Conservation (phyloP, 179 eudicot species). For the Vitellaria paradoxa region DNA sequence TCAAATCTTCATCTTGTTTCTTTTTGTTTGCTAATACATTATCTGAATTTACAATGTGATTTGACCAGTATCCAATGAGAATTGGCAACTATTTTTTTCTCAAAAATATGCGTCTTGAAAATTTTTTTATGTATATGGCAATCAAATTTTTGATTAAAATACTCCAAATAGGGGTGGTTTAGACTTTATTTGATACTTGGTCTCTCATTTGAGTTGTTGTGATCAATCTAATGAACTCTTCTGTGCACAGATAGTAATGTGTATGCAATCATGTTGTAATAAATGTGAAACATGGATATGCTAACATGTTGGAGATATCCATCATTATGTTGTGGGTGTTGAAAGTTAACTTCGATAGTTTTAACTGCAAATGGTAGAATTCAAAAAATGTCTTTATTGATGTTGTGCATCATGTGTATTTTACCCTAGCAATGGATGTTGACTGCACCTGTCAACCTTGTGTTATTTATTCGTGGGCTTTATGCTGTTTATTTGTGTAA, state of each 20-base stretch:
- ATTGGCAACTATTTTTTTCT: too few relatives aligned
- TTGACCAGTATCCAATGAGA: too few relatives aligned
- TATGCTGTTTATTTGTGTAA: not conserved
- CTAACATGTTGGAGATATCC: not conserved
- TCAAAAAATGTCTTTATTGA: not conserved
- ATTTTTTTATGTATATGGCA: not conserved
- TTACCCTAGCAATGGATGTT: not conserved
- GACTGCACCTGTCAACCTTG: not conserved
- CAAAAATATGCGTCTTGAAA: too few relatives aligned
- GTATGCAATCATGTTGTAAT: not conserved
- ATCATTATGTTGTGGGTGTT: not conserved
- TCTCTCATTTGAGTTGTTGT: not conserved
- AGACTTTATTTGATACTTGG: not conserved
- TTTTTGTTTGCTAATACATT: not conserved
- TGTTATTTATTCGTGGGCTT: not conserved
- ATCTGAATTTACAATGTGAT: not conserved
- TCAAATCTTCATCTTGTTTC: constrained; percentile 2
- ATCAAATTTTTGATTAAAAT: not conserved
- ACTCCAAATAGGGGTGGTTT: not conserved
- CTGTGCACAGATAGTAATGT: not conserved
- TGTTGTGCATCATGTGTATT: not conserved
- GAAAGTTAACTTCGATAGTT: not conserved
- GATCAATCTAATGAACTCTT: not conserved
- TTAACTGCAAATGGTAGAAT: too few relatives aligned
- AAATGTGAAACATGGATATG: not conserved